Conservation (phyloP, 768 basidiomycete genomes). For the Boletus coccyginus region DNA sequence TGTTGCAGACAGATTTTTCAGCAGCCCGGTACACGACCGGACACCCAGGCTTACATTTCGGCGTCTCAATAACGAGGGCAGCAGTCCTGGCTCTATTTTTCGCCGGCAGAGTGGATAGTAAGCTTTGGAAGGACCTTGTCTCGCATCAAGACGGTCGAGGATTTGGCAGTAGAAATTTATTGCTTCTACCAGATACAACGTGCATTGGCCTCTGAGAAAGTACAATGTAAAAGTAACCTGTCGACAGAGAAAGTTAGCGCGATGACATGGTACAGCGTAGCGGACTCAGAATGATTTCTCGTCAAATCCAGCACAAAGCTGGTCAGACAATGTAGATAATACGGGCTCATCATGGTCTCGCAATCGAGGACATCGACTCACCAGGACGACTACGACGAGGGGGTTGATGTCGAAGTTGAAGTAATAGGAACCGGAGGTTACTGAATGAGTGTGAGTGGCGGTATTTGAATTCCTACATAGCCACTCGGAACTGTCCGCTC, state of each 20-base stretch:
- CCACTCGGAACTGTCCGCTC: too few relatives aligned
- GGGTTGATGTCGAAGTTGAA: background rate
- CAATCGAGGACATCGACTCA: conserved; percentile 17
- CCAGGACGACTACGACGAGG: conserved; percentile 1
- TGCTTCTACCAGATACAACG: conserved; percentile 28
- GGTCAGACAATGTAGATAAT: conserved; percentile 95
- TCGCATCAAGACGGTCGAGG: conserved; percentile 82
- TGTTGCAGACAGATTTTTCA: conserved; percentile 30
- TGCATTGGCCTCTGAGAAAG: conserved; percentile 24
- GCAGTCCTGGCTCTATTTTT: conserved; percentile 75
- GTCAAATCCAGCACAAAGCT: conserved; percentile 47
- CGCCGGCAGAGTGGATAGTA: conserved; percentile 69
- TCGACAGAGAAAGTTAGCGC: conserved; percentile 28
- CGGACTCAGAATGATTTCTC: conserved; percentile 36
- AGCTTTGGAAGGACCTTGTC: conserved; percentile 89
- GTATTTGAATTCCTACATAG: too few relatives aligned
- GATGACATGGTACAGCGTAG: conserved; percentile 2
- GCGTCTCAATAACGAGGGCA: conserved; percentile 88
- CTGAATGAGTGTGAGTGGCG: too few relatives aligned
- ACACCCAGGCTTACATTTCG: conserved; percentile 74
- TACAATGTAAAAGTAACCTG: conserved; percentile 23
- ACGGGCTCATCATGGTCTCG: conserved; percentile 45
- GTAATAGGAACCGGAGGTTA: background rate
- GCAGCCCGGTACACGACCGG: background rate
- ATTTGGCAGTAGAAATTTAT: conserved; percentile 95